Conservation (phyloP, 495 filamentous ascomycete species). For the Trypethelium eluteriae region DNA sequence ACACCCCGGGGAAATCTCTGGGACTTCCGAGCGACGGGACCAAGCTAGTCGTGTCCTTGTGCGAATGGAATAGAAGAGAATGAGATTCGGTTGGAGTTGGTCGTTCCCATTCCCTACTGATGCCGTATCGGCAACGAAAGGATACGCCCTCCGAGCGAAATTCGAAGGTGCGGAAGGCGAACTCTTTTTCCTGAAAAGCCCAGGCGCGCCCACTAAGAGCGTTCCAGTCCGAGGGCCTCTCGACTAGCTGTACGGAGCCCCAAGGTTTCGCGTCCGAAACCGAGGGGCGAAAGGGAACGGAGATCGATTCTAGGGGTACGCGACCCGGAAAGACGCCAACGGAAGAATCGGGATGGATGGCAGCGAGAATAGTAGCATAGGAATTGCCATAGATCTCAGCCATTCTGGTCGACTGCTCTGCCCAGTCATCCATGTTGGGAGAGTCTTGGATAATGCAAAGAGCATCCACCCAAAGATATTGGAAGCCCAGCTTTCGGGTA, state of each 20-base stretch:
- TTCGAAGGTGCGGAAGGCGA: background rate
- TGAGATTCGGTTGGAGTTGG: background rate
- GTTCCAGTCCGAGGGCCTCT: background rate
- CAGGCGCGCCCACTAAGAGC: background rate
- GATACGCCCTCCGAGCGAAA: background rate
- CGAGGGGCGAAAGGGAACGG: background rate
- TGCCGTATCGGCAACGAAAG: background rate
- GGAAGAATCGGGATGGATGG: background rate
- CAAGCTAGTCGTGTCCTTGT: background rate
- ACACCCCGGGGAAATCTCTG: background rate
- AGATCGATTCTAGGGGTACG: background rate
- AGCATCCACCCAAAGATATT: conserved; percentile 14
- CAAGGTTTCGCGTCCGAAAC: background rate
- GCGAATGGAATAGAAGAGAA: background rate
- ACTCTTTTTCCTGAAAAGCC: conserved; percentile 8
- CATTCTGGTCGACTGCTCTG: conserved; percentile 9
- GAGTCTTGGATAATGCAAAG: conserved; percentile 13
- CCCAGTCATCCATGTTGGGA: background rate
- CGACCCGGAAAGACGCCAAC: background rate
- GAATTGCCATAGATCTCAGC: conserved; percentile 11
- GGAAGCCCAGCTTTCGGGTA: conserved; percentile 1
- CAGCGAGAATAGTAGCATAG: conserved; percentile 5
- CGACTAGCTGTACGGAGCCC: background rate
- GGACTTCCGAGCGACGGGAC: background rate
- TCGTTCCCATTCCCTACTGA: background rate